A percentile compares a stretch with the other conserved stretches of the same genome.
phyloP scores from a whole-genome alignment of 2,329 filamentous ascomycete species.

The Cyphellophora attinorum region DNA sequence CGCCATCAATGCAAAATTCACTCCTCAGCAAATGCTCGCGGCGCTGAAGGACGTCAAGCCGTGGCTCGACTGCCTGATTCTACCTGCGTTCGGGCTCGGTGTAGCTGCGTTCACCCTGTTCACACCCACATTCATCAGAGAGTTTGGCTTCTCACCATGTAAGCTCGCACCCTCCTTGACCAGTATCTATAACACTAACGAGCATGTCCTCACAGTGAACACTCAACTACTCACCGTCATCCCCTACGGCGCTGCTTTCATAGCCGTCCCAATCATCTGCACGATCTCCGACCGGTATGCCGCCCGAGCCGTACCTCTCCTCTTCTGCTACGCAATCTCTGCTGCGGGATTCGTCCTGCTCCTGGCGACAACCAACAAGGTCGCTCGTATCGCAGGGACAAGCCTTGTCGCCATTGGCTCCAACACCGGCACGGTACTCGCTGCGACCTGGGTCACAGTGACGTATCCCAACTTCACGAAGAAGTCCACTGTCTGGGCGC shows the following conservation, averaged over 20 bases:
- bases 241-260: slow-evolving; percentile 5
- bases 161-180: too few relatives aligned
- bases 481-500: background rate
- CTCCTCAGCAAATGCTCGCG: slow-evolving; percentile 1
- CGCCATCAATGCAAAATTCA: background rate
- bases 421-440: slow-evolving; percentile 1
- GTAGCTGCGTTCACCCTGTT: slow-evolving; percentile 5
- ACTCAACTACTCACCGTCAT: slow-evolving; percentile 7
- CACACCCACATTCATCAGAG: slow-evolving; percentile 6
- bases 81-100: slow-evolving; percentile 1
- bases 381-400: slow-evolving; percentile 1
- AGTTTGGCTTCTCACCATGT: slow-evolving; percentile 3
- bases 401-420: slow-evolving; percentile 5
- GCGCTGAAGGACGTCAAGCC: slow-evolving; percentile 8
- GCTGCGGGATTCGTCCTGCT: slow-evolving; percentile 6
- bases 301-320: background rate
- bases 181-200: too few relatives aligned
- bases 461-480: slow-evolving; percentile 7
- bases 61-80: slow-evolving; percentile 3
- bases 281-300: slow-evolving; percentile 2
- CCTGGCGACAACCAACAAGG: slow-evolving; percentile 1
- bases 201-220: background rate
- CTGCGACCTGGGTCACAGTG: slow-evolving; percentile 1
- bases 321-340: background rate
- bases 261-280: background rate